Evolutionary conservation across 1,139 yeast genomes (phyloP), one percentile per base, ranked within the genome.

Genomic region (Arxiozyma bovina): DNA sequence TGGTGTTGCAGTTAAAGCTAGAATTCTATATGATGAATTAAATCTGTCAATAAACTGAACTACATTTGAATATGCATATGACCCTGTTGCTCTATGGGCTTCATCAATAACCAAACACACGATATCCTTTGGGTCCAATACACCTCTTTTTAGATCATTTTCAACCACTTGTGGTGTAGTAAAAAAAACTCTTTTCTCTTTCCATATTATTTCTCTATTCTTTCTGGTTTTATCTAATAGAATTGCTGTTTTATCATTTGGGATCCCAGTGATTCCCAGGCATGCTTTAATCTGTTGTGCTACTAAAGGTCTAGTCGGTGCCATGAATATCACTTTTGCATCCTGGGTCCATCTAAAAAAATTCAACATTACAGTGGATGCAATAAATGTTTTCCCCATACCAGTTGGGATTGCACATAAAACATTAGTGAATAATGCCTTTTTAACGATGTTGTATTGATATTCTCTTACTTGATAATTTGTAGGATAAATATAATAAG

Each of bases 281-380:
- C 97, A 93, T 0, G 98, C 98, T 64, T 87, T 87, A 61, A 93
- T 87, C 69, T 94, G 99, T 70, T 94, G 99, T 0, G 96, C 93
- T n/a, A 94, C 99, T 56, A 94, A 76, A 0, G 99, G 99, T 61
- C 90, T 77, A 0, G 99, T 94, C 0, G 99, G 99, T 0, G 99
- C 99, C 85, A 93, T 84, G 67, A 94, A 94, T 6, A 94, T 79
- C 59, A 93, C 81, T 66, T 90, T 93, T 5, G 90, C 82, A 17
- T 73, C 70, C 9, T 80, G 80, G 4, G 84, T 87, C 99, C 99
- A 94, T 51, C 96, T 73, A 62, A 80, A 83, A 71, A 80, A 94
- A 66, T 94, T 94, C 55, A 91, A 76, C 89, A 94, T 94, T 34
- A 93, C 94, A 0, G 96, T 85, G 46, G 95, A 83, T 1, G 99